Percentiles rank a stretch among this genome's conserved stretches.
These are phyloP conservation scores for Talaromyces amestolkiae DNA, from an alignment of 2,329 filamentous ascomycete genomes.

Conservation along the genomic window DNA sequence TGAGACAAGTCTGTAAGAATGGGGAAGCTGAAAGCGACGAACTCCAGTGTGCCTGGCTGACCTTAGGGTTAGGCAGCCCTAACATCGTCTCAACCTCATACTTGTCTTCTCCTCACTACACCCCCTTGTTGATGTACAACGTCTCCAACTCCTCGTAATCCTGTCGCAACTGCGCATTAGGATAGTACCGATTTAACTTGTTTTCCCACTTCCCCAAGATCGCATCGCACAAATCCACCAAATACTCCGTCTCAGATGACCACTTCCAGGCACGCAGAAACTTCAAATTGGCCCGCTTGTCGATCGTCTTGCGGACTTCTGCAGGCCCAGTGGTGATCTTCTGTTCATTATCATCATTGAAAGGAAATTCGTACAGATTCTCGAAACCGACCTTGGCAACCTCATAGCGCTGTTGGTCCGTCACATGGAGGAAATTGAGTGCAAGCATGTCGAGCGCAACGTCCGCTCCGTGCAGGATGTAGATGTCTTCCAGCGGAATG, in stretches of 20 bases:
- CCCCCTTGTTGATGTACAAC: not conserved
- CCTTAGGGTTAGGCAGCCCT: not conserved
- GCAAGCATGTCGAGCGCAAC: not conserved
- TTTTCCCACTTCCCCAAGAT: not conserved
- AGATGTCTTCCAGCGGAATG: not conserved
- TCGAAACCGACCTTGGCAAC: not conserved
- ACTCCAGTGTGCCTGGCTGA: not conserved
- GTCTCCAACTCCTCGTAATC: not conserved
- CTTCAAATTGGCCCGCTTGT: constrained; percentile 5
- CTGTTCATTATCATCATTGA: not conserved
- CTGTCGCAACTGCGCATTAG: not conserved
- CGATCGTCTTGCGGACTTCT: not conserved
- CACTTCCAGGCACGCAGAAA: constrained; percentile 2
- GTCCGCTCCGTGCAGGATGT: not conserved
- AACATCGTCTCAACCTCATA: not conserved
- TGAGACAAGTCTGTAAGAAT: no score
- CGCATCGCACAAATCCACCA: not conserved
- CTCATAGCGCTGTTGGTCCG: not conserved
- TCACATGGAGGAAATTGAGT: not conserved
- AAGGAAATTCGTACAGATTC: not conserved
- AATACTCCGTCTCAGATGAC: not conserved
- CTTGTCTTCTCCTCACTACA: not conserved
- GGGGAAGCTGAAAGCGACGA: no score
- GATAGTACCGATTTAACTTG: not conserved
- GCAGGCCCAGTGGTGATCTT: not conserved